Evolutionary conservation across 2,329 filamentous ascomycete genomes (phyloP), one percentile per base, ranked within the genome.

Genomic region (Xylaria sp.): DNA sequence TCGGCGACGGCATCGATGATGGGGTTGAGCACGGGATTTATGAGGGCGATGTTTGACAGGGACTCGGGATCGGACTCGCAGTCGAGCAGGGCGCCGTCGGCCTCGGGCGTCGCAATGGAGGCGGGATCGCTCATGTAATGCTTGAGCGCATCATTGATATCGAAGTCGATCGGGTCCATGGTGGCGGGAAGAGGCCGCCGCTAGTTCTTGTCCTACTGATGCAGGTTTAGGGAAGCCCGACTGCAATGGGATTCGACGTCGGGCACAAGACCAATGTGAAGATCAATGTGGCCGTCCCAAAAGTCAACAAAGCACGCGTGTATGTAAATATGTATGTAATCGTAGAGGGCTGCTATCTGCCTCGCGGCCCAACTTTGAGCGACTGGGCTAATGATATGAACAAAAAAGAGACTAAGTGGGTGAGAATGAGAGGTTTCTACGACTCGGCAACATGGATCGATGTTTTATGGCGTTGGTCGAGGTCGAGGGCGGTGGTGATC

Each of bases 81-180:
- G 75, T 98, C 94, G 70, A 93, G 84, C 19, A 99, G 86, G 62
- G 90, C 86, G 44, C 88, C 78, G 70, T 95, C 90, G 58, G 93
- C 95, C 76, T 98, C 94, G 43, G 91, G 89, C 2, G 93, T 97
- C 7, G 90, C 83, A 58, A 98, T 90, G 38, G 87, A 86, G 46
- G 88, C 83, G 8, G 95, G 94, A 76, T 98, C 94, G 79, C 92
- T 96, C 85, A 97, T 91, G 79, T 97, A 99, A 76, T 92, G 87
- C 83, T 97, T 97, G 77, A 98, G 90, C 68, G 93, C 92, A 81
- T 97, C 90, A 77, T 97, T 97, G 78, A 99, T 92, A 77, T 98
- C 92, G 80, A 99, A 99, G 73, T 89, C 85, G 75, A 93, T 85
- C 81, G 90, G 90, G 73, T 83, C 90, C 88, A 90, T 90, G 75